Evolutionary conservation across 768 basidiomycete species (phyloP).

Genomic region (Rhizopogon rudus): DNA sequence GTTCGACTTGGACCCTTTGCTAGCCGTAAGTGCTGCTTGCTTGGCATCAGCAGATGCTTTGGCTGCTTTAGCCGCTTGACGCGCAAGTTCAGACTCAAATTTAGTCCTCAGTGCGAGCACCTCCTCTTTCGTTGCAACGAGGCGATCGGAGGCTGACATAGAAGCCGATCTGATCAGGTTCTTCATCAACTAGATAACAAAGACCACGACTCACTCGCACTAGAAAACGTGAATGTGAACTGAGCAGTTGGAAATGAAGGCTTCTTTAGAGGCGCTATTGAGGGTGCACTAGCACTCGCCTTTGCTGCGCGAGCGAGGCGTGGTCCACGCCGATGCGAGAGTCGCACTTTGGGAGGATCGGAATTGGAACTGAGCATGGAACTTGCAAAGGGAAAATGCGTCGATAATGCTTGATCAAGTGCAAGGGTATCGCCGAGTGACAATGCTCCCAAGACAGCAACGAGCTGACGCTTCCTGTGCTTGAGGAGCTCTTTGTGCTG

Average conservation of each 20-base stretch:
- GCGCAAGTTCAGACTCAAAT: constrained; percentile 70
- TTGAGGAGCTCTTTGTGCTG: constrained; percentile 74
- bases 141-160: constrained; percentile 63
- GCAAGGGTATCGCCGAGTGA: constrained; percentile 67
- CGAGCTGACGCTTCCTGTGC: constrained; percentile 64
- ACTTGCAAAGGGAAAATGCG: constrained; percentile 26
- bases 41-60: constrained; percentile 48
- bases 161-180: constrained; percentile 23
- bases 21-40: constrained; percentile 37
- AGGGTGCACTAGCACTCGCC: constrained; percentile 8
- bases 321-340: constrained; percentile 50
- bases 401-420: constrained; percentile 72
- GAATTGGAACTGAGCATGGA: constrained; percentile 31
- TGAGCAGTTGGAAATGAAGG: constrained; percentile 44
- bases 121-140: constrained; percentile 64
- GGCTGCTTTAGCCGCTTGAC: constrained; percentile 56
- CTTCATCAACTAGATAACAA: constrained; percentile 14
- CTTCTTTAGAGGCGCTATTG: constrained; percentile 15
- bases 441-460: constrained; percentile 61
- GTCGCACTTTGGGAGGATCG: constrained; percentile 36
- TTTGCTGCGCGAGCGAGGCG: constrained; percentile 44
- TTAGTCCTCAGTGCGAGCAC: constrained; percentile 57
- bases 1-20: constrained; percentile 32
- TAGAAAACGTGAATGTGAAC: constrained; percentile 60
- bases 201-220: constrained; percentile 61